Conservation (phyloP, 192 early-diverging fungal species). For the Rhizophagus sp. region DNA sequence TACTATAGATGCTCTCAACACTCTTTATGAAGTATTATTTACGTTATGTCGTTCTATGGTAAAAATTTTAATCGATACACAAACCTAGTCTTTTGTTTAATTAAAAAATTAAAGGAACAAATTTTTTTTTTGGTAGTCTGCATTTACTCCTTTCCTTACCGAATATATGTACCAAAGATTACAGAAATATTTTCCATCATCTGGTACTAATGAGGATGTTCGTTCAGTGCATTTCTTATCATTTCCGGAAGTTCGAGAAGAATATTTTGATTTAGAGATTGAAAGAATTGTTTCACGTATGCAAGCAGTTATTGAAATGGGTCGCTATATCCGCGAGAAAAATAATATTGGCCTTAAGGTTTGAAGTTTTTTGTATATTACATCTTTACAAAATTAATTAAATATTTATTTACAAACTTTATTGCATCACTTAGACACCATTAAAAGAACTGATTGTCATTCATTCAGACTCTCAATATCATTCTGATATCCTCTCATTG, state of each 20-base stretch:
- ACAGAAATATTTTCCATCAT: conserved; percentile 68
- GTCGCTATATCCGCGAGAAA: conserved; percentile 87
- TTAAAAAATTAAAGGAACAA: not conserved
- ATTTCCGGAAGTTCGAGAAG: conserved; percentile 90
- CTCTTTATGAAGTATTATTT: conserved; percentile 93
- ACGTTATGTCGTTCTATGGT: conserved; percentile 90
- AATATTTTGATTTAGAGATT: conserved; percentile 96
- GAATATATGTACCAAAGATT: conserved; percentile 98
- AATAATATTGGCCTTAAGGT: conserved; percentile 89
- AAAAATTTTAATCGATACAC: conserved; percentile 12
- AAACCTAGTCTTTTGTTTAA: conserved; percentile 25
- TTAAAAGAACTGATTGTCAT: conserved; percentile 91
- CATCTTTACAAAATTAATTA: too few relatives aligned
- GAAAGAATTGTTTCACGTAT: conserved; percentile 94
- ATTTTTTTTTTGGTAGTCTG: conserved; percentile 49
- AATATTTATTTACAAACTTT: not conserved
- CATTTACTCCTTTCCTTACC: conserved; percentile 96
- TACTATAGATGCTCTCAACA: conserved; percentile 83
- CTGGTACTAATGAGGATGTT: conserved; percentile 62
- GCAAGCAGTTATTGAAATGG: conserved; percentile 96
- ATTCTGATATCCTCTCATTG: conserved; percentile 80
- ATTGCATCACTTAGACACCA: conserved; percentile 60
- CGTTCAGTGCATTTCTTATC: conserved; percentile 93
- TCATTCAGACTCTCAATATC: conserved; percentile 85
- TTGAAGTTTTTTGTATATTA: not conserved